Evolutionary conservation across 2,329 filamentous ascomycete genomes (phyloP), one percentile per base, ranked within the genome.

Genomic region (Penicillium expansum): DNA sequence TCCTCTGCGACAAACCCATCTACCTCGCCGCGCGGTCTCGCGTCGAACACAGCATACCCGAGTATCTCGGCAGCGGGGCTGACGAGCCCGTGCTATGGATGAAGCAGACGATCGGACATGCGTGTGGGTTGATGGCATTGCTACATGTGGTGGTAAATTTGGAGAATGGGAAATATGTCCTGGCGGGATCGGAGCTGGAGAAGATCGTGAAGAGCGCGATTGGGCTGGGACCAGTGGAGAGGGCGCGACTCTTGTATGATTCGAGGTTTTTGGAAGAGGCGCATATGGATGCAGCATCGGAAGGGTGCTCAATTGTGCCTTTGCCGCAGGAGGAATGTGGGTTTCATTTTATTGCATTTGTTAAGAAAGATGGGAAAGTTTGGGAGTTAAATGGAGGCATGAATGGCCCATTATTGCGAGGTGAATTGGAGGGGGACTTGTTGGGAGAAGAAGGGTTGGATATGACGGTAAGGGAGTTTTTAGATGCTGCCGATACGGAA

Each of bases 71-170:
- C 76, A 10, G 76, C 65, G 20, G 82, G 82, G 22, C 67, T 73
- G 61, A 73, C 2, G 82, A 85, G 56, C 81, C 82, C 0, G 77
- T 84, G 5, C 70, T 85, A 22, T 86, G 83, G 82, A 84, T 83
- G 68, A 79, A 77, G 58, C 83, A 86, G 62, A 85, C 80, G 1
- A 84, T 85, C 55, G 76, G 79, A 16, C 75, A 86, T 63, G 81
- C 82, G 0, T 86, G 84, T 62, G 84, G 83, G 0, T 72, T 81
- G n/a, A 84, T 86, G 58, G 82, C 79, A 2, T 68, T 85, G 1
- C 69, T 86, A 3, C 83, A 86, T 65, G 76, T 76, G 57, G 62
- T 84, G 22, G 72, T 77, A 47, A 86, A 86, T 64, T 77, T 80
- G 16, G 69, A 74, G 2, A 77, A 76, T 3, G 68, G 69, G 22